Conservation (phyloP, 257 asterid genomes). For the Scutellaria minor region DNA sequence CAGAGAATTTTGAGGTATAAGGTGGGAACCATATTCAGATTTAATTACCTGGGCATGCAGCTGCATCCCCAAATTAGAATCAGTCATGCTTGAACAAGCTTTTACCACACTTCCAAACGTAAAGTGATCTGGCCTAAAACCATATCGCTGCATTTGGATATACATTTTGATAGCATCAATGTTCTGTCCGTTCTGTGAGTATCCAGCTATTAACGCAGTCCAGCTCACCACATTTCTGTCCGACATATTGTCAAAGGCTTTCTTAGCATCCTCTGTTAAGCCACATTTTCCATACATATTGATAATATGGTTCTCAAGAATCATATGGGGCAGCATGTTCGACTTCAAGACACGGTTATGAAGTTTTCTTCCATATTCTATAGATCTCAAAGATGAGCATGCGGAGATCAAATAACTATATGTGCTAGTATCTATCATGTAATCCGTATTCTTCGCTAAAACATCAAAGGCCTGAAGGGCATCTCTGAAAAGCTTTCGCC, state of each 20-base stretch:
- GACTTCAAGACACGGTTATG: conserved; percentile 54
- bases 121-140: conserved; percentile 62
- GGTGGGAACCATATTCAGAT: conserved; percentile 59
- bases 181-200: conserved; percentile 57
- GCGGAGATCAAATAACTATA: conserved; percentile 58
- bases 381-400: conserved; percentile 60
- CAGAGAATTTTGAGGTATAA: conserved; percentile 72
- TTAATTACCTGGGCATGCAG: conserved; percentile 67
- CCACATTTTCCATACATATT: conserved; percentile 87
- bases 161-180: conserved; percentile 60
- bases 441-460: conserved; percentile 42
- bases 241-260: conserved; percentile 63
- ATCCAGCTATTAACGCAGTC: conserved; percentile 74
- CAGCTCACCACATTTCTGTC: conserved; percentile 73
- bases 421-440: conserved; percentile 51
- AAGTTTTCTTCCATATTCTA: conserved; percentile 54
- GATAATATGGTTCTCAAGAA: conserved; percentile 70
- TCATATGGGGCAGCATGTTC: conserved; percentile 54
- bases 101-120: conserved; percentile 71
- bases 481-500: conserved; percentile 55
- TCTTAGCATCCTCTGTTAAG: conserved; percentile 56
- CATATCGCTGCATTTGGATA: conserved; percentile 55
- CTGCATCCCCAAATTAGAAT: conserved; percentile 54
- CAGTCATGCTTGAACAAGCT: conserved; percentile 55
- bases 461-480: conserved; percentile 59